These are phyloP conservation scores for Trapa incisa DNA, from an alignment of 345 rosid genomes.

Conservation along the genomic window DNA sequence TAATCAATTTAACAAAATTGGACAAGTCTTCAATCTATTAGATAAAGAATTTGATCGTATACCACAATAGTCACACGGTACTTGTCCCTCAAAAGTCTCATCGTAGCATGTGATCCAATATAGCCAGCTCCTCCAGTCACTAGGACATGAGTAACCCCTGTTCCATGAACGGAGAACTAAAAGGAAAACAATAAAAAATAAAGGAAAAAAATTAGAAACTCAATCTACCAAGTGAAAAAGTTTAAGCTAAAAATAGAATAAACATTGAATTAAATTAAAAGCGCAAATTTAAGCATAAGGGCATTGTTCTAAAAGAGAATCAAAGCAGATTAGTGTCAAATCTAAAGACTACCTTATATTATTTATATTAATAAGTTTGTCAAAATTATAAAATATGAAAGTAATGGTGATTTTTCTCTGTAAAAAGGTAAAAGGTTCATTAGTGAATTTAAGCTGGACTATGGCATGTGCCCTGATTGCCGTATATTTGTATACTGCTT, in stretches of 20 bases:
- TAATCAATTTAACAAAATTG: background rate
- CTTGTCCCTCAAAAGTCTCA: slow-evolving; percentile 64
- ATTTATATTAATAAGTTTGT: background rate
- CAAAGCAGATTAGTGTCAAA: too few species aligned
- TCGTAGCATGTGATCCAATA: slow-evolving; percentile 89
- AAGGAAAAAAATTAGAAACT: background rate
- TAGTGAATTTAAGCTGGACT: background rate
- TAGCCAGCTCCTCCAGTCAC: slow-evolving; percentile 98
- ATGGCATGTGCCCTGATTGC: too few species aligned
- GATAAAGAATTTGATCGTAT: slow-evolving; percentile 7
- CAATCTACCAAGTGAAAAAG: background rate
- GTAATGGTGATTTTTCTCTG: too few species aligned
- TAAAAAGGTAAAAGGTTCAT: background rate
- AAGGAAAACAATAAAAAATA: slow-evolving; percentile 5
- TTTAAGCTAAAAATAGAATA: too few species aligned
- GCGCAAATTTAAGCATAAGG: background rate
- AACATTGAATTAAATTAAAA: too few species aligned
- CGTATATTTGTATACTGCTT: too few species aligned
- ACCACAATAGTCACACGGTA: slow-evolving; percentile 88
- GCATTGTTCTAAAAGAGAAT: too few species aligned
- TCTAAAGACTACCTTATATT: too few species aligned
- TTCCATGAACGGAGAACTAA: slow-evolving; percentile 55
- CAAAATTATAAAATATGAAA: background rate
- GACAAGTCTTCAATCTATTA: background rate
- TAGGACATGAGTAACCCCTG: slow-evolving; percentile 73